Evolutionary conservation across 164 flowering plant genomes (phyloP).

Genomic region (Vitis rotundifolia): DNA sequence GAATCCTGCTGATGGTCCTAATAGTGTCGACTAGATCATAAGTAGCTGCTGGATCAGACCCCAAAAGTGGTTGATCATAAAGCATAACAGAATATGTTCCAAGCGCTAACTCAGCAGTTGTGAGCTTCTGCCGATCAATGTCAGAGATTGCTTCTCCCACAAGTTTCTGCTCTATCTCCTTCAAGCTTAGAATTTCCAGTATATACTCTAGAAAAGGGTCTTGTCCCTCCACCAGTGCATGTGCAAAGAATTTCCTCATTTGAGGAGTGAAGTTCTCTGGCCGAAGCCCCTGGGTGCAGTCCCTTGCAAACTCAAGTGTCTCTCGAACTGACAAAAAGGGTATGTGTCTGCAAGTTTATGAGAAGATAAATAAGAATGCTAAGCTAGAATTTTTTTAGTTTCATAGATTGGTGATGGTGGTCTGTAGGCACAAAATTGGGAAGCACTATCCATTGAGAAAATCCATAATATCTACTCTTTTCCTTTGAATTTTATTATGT

Average conservation of each 20-base stretch:
- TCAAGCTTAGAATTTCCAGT: slow-evolving; percentile 24
- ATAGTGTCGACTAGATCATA: slow-evolving; percentile 30
- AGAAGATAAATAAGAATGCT: background rate
- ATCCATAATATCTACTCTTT: background rate
- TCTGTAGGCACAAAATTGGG: background rate
- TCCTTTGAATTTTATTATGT: background rate
- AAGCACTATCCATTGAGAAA: background rate
- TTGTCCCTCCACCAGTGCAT: slow-evolving; percentile 40
- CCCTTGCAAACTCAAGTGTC: slow-evolving; percentile 38
- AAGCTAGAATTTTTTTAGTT: background rate
- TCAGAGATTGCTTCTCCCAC: slow-evolving; percentile 28
- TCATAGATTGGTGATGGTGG: background rate
- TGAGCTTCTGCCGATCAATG: slow-evolving; percentile 28
- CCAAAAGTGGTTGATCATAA: slow-evolving; percentile 34
- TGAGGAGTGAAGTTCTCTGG: slow-evolving; percentile 39
- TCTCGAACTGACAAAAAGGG: slow-evolving; percentile 30
- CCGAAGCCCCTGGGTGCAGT: slow-evolving; percentile 34
- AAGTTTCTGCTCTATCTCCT: slow-evolving; percentile 24
- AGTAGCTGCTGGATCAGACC: slow-evolving; percentile 24
- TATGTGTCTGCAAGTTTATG: slow-evolving; percentile 16
- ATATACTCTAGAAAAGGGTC: slow-evolving; percentile 35
- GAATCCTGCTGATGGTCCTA: slow-evolving; percentile 29
- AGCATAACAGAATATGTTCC: slow-evolving; percentile 32
- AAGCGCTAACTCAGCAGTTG: slow-evolving; percentile 33
- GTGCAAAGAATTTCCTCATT: slow-evolving; percentile 39